Percentiles rank a stretch among this genome's conserved stretches.
Evolutionary conservation across 2,329 filamentous ascomycete species (phyloP).

Genomic region (Scedosporium minutisporum): DNA sequence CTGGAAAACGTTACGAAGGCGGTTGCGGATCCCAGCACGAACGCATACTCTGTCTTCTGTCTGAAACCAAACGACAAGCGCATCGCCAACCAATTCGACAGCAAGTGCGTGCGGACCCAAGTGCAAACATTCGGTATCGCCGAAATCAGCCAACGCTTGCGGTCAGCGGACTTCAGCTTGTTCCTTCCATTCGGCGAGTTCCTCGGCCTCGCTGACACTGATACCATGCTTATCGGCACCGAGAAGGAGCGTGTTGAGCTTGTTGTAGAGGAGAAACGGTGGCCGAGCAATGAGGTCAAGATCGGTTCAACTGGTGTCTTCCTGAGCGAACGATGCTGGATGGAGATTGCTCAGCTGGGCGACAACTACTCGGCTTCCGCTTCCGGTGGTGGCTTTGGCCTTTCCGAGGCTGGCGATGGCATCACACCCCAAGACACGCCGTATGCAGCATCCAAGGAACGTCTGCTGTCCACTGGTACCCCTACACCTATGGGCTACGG

Average conservation of each 20-base stretch:
- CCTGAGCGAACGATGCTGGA: slow-evolving; percentile 90
- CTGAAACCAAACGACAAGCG: slow-evolving; percentile 93
- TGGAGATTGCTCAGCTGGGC: slow-evolving; percentile 70
- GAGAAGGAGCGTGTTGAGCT: slow-evolving; percentile 86
- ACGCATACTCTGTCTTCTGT: slow-evolving; percentile 94
- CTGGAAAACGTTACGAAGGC: slow-evolving; percentile 87
- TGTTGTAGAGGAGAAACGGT: slow-evolving; percentile 84
- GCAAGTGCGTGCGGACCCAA: slow-evolving; percentile 92
- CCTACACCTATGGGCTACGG: slow-evolving; percentile 51
- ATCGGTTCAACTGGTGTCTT: slow-evolving; percentile 91
- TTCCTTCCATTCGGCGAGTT: slow-evolving; percentile 97
- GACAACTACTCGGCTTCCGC: slow-evolving; percentile 42
- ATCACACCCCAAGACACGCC: slow-evolving; percentile 48
- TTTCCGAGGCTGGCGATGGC: slow-evolving; percentile 55
- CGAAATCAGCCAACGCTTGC: slow-evolving; percentile 87
- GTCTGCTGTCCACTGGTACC: slow-evolving; percentile 40
- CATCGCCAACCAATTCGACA: slow-evolving; percentile 98
- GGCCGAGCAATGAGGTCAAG: slow-evolving; percentile 84
- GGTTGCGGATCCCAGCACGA: slow-evolving; percentile 70
- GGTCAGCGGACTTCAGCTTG: slow-evolving; percentile 88
- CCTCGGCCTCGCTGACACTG: slow-evolving; percentile 74
- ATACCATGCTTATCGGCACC: slow-evolving; percentile 79
- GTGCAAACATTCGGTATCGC: slow-evolving; percentile 93
- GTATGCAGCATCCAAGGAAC: slow-evolving; percentile 55
- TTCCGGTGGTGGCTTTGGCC: slow-evolving; percentile 36